phyloP scores from a whole-genome alignment of 768 basidiomycete genomes.

The Hygrocybe coccinea region DNA sequence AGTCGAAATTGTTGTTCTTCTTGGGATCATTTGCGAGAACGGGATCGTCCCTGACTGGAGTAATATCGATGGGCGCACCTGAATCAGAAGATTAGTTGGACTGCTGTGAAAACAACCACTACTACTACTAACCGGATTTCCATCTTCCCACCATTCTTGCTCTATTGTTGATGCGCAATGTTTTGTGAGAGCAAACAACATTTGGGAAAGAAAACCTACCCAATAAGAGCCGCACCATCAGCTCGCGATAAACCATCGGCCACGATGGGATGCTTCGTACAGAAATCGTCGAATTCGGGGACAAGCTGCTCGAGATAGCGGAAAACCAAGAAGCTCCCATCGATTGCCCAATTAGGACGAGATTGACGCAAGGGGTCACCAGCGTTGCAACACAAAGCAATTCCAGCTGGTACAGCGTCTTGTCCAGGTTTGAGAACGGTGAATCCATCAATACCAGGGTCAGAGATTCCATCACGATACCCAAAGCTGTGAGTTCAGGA shows the following conservation, averaged over 20 bases:
- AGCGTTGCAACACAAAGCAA: conserved; percentile 40
- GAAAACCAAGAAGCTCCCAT: conserved; percentile 51
- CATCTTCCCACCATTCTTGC: no score
- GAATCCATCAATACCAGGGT: conserved; percentile 43
- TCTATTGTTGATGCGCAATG: no score
- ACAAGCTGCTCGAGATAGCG: conserved; percentile 49
- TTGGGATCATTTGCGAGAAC: conserved; percentile 32
- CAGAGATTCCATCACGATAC: conserved; percentile 49
- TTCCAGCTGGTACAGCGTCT: conserved; percentile 36
- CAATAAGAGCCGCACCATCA: neutral
- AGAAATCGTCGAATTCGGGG: conserved; percentile 47
- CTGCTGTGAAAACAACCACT: neutral
- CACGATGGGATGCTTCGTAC: conserved; percentile 37
- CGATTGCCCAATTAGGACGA: conserved; percentile 42
- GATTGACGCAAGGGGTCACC: conserved; percentile 30
- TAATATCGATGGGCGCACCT: conserved; percentile 45
- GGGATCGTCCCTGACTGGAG: conserved; percentile 42
- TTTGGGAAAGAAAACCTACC: no score
- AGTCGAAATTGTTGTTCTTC: conserved; percentile 18
- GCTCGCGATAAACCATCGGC: conserved; percentile 30
- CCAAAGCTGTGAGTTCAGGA: conserved; percentile 38
- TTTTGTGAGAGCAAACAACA: no score
- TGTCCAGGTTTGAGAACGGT: conserved; percentile 35
- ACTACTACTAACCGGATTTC: no score
- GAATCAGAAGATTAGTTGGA: neutral